Evolutionary conservation across 177 flowering plant genomes (phyloP).

Genomic region (Telopea speciosissima): DNA sequence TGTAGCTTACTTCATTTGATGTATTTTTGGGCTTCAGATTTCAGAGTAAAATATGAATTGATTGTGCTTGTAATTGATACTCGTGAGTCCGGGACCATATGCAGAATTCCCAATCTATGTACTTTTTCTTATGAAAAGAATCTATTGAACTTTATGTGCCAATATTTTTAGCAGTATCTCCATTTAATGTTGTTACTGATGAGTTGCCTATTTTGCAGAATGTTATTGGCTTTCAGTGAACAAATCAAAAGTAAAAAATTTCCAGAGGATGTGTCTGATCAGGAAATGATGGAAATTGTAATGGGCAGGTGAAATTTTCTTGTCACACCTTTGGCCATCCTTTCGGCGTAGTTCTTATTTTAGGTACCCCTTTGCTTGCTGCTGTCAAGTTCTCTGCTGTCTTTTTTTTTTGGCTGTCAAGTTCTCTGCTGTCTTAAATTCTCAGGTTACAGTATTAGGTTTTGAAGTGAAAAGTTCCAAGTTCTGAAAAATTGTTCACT

Average conservation of each 20-base stretch:
- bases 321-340: no score
- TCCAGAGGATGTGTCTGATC: conserved; percentile 81
- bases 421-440: no score
- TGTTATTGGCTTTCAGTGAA: conserved; percentile 77
- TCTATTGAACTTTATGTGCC: background rate
- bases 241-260: conserved; percentile 64
- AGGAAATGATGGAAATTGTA: conserved; percentile 83
- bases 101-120: background rate
- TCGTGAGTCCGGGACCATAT: background rate
- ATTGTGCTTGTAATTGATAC: background rate
- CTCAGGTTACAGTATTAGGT: no score
- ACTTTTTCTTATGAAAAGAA: background rate
- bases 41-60: no score
- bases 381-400: no score
- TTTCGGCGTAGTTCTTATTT: no score
- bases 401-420: no score
- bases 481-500: no score
- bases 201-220: conserved; percentile 40
- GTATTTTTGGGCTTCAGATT: no score
- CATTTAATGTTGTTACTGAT: background rate
- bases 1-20: background rate
- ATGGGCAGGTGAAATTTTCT: conserved; percentile 57
- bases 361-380: no score
- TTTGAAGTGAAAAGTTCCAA: no score
- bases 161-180: background rate